Conservation (phyloP, 495 filamentous ascomycete genomes). For the Penicillium diatomitis region DNA sequence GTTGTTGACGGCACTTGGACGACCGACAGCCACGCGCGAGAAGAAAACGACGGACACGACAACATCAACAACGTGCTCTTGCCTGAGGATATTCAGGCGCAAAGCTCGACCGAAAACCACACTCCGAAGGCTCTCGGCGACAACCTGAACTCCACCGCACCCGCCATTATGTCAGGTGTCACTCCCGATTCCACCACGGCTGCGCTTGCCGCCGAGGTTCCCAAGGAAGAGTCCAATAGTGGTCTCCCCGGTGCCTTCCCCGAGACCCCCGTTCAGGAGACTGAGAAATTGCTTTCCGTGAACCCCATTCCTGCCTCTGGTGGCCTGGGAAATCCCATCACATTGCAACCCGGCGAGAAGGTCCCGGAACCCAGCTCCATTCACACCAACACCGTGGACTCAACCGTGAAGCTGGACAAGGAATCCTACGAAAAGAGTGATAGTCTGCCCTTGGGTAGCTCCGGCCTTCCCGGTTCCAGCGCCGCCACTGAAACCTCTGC, state of each 20-base stretch:
- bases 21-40: conserved; percentile 64
- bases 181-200: conserved; percentile 69
- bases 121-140: conserved; percentile 18
- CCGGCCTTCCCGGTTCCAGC: conserved; percentile 11
- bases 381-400: conserved; percentile 38
- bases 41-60: conserved; percentile 65
- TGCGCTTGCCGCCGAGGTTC: conserved; percentile 56
- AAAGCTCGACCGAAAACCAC: neutral
- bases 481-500: conserved; percentile 32
- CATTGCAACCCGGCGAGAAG: conserved; percentile 68
- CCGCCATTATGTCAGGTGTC: conserved; percentile 53
- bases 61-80: conserved; percentile 87
- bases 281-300: conserved; percentile 48
- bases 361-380: conserved; percentile 54
- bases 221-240: conserved; percentile 43
- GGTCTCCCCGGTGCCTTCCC: conserved; percentile 71
- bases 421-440: conserved; percentile 71
- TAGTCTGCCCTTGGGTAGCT: conserved; percentile 34
- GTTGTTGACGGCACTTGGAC: conserved; percentile 86
- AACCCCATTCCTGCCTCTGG: conserved; percentile 63
- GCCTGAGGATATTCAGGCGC: conserved; percentile 54
- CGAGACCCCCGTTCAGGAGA: conserved; percentile 58
- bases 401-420: conserved; percentile 64
- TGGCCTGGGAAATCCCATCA: conserved; percentile 71
- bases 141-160: conserved; percentile 18